Percentiles rank a stretch among this genome's conserved stretches.
These are phyloP conservation scores for Pelargonium australe DNA, from an alignment of 441 rosid species.

Conservation along the genomic window DNA sequence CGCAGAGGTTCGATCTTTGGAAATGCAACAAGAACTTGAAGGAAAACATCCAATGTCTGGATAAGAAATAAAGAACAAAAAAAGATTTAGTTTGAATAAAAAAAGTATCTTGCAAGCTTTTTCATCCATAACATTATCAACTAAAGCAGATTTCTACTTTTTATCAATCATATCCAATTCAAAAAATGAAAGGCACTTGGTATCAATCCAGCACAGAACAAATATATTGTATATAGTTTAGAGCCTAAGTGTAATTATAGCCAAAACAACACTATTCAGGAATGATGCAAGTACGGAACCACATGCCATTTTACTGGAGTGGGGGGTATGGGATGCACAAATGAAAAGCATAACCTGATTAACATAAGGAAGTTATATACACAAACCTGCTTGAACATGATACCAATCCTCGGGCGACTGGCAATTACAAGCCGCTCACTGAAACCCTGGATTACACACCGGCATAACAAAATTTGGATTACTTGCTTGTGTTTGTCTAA, in stretches of 20 bases:
- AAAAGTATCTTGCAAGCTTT: neutral
- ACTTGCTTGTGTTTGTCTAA: too few species aligned
- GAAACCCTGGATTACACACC: conserved; percentile 56
- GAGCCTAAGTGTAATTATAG: too few species aligned
- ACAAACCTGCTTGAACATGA: conserved; percentile 25
- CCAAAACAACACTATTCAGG: too few species aligned
- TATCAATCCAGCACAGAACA: neutral
- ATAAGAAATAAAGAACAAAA: neutral
- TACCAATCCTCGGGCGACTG: conserved; percentile 26
- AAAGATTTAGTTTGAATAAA: neutral
- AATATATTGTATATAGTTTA: too few species aligned
- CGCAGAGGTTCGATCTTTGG: conserved; percentile 27
- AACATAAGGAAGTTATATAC: neutral
- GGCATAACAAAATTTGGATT: too few species aligned
- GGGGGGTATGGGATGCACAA: neutral
- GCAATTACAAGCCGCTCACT: conserved; percentile 47
- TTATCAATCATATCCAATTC: neutral
- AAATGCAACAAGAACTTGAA: conserved; percentile 22
- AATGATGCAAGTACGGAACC: too few species aligned
- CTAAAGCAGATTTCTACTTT: neutral
- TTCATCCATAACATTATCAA: neutral
- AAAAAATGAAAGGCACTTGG: neutral
- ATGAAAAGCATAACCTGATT: neutral
- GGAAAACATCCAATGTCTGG: conserved; percentile 28
- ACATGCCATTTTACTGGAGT: too few species aligned